Evolutionary conservation across 73 alveolate genomes (phyloP).

Genomic region (Paraurostyla sp.): DNA sequence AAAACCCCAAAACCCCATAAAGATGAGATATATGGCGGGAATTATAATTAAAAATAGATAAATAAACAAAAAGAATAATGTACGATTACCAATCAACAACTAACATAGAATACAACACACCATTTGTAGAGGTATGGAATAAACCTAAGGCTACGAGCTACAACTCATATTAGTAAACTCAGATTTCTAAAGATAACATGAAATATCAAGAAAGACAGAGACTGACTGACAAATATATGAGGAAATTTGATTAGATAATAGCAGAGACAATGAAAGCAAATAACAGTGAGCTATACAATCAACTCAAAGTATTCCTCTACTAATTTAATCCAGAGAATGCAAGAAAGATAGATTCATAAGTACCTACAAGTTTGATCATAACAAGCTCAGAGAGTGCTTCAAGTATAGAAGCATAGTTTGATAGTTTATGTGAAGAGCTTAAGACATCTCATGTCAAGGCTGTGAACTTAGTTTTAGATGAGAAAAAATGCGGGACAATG

Average conservation of each 20-base stretch:
- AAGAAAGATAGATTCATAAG: slow-evolving; percentile 78
- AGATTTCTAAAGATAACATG: not conserved
- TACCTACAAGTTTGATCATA: slow-evolving; percentile 99
- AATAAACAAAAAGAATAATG: not conserved
- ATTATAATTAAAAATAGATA: not conserved
- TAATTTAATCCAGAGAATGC: not conserved
- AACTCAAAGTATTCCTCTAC: not conserved
- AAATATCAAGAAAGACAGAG: not conserved
- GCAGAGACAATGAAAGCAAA: not conserved
- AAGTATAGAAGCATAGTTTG: slow-evolving; percentile 63
- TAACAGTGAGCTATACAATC: not conserved
- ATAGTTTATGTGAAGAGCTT: slow-evolving; percentile 50
- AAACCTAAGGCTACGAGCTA: not conserved
- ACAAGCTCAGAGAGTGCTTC: slow-evolving; percentile 99
- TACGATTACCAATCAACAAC: not conserved
- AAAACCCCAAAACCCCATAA: slow-evolving; percentile 33
- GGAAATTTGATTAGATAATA: not conserved
- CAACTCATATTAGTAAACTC: not conserved
- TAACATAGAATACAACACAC: not conserved
- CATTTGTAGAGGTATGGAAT: slow-evolving; percentile 10
- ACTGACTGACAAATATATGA: not conserved
- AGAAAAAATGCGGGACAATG: slow-evolving; percentile 69
- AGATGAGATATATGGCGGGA: not conserved
- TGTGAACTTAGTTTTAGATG: slow-evolving; percentile 53
- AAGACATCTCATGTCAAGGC: not conserved